These are phyloP conservation scores for Helianthus tuberosus DNA, from an alignment of 129 eudicot genomes.

Conservation along the genomic window DNA sequence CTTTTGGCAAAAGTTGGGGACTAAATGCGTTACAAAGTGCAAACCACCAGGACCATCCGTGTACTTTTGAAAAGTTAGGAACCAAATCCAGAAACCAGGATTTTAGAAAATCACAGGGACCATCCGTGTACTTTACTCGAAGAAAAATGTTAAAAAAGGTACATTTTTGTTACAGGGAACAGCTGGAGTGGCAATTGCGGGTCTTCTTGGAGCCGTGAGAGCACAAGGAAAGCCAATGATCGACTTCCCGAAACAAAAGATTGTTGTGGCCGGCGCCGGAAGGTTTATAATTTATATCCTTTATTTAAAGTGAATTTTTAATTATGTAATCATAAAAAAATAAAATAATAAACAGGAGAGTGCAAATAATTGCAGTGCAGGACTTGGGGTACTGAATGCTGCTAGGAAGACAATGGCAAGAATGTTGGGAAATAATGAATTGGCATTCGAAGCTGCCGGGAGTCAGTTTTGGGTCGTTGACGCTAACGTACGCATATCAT, in stretches of 20 bases:
- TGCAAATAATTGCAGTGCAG: constrained; percentile 74
- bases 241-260: constrained; percentile 90
- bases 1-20: too few relatives aligned
- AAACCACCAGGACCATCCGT: too few relatives aligned
- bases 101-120: too few relatives aligned
- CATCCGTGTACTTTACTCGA: too few relatives aligned
- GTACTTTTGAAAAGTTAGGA: too few relatives aligned
- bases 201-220: constrained; percentile 98
- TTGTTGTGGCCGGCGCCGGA: constrained; percentile 99
- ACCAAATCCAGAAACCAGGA: too few relatives aligned
- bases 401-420: constrained; percentile 99
- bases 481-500: constrained; percentile 67
- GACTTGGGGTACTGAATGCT: constrained; percentile 96
- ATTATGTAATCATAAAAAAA: neutral
- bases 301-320: neutral
- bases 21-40: too few relatives aligned
- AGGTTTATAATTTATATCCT: constrained; percentile 44
- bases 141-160: neutral
- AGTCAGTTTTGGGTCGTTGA: constrained; percentile 99
- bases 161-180: constrained; percentile 64
- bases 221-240: constrained; percentile 97
- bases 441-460: constrained; percentile 89
- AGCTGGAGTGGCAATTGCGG: constrained; percentile 99
- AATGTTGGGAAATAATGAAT: constrained; percentile 85
- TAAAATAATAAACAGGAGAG: neutral